Conservation (phyloP, 345 rosid genomes). For the Gossypium turneri region DNA sequence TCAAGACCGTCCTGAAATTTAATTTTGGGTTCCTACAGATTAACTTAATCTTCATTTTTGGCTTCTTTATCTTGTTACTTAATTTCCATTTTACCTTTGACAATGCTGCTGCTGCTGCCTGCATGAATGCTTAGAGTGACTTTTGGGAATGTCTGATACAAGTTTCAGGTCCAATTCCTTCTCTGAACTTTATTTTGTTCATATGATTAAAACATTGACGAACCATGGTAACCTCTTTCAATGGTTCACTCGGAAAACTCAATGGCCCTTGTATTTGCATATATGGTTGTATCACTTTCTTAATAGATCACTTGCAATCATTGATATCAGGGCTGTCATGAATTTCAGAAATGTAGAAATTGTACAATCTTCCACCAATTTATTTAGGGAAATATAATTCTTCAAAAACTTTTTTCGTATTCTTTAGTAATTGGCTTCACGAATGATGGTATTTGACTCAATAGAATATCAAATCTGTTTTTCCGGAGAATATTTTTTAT, state of each 20-base stretch:
- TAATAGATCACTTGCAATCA: too few relatives aligned
- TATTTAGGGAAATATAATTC: too few relatives aligned
- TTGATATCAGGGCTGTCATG: too few relatives aligned
- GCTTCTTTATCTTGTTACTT: background rate
- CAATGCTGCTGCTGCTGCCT: background rate
- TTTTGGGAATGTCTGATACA: background rate
- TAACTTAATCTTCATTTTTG: constrained; percentile 14
- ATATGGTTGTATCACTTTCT: too few relatives aligned
- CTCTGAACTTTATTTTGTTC: background rate
- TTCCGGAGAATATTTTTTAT: too few relatives aligned
- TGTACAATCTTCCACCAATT: too few relatives aligned
- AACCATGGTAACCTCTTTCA: background rate
- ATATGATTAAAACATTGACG: background rate
- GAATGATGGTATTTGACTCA: too few relatives aligned
- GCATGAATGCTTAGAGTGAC: background rate
- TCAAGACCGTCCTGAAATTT: constrained; percentile 7
- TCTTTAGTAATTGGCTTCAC: too few relatives aligned
- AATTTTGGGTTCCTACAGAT: constrained; percentile 24
- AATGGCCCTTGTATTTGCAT: background rate
- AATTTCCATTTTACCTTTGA: background rate
- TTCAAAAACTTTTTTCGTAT: too few relatives aligned
- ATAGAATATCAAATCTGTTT: too few relatives aligned
- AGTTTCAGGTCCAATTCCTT: background rate
- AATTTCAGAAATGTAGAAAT: too few relatives aligned
- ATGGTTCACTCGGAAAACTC: background rate